These are phyloP conservation scores for Lizonia empirigonia DNA, from an alignment of 2,329 filamentous ascomycete species.

Conservation along the genomic window DNA sequence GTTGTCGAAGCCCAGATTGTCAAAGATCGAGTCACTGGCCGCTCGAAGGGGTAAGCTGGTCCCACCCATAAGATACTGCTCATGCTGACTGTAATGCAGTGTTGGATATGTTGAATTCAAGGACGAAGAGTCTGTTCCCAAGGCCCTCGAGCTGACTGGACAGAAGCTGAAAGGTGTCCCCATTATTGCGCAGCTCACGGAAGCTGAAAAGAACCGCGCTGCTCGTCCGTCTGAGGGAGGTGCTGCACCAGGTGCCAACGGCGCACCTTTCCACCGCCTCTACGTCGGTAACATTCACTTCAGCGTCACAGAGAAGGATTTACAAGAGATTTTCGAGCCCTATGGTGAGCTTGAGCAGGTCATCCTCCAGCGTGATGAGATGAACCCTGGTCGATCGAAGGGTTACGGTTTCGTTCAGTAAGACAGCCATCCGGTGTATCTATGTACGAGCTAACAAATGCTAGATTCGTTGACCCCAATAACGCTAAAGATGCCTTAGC, in stretches of 20 bases:
- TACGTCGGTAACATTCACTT: constrained; percentile 99
- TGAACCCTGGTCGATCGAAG: constrained; percentile 59
- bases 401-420: constrained; percentile 99
- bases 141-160: constrained; percentile 96
- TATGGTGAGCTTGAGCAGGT: constrained; percentile 98
- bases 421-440: constrained; percentile 49
- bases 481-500: constrained; percentile 94
- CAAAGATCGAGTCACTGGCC: constrained; percentile 93
- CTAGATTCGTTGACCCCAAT: constrained; percentile 87
- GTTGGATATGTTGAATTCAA: constrained; percentile 99
- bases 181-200: constrained; percentile 96
- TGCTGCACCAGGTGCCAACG: constrained; percentile 72
- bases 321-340: constrained; percentile 95
- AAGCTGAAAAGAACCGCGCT: constrained; percentile 99
- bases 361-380: constrained; percentile 96
- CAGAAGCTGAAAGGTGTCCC: constrained; percentile 98
- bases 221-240: constrained; percentile 71
- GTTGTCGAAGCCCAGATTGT: constrained; percentile 99
- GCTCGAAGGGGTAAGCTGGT: constrained; percentile 86
- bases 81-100: constrained; percentile 60
- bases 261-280: constrained; percentile 93
- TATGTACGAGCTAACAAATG: constrained; percentile 21
- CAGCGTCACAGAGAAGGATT: constrained; percentile 94
- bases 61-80: background rate
- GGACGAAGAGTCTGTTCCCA: constrained; percentile 88